Evolutionary conservation across 352 stramenopile genomes (phyloP), one percentile per base, ranked within the genome.

Genomic region (Phytophthora citrophthora): DNA sequence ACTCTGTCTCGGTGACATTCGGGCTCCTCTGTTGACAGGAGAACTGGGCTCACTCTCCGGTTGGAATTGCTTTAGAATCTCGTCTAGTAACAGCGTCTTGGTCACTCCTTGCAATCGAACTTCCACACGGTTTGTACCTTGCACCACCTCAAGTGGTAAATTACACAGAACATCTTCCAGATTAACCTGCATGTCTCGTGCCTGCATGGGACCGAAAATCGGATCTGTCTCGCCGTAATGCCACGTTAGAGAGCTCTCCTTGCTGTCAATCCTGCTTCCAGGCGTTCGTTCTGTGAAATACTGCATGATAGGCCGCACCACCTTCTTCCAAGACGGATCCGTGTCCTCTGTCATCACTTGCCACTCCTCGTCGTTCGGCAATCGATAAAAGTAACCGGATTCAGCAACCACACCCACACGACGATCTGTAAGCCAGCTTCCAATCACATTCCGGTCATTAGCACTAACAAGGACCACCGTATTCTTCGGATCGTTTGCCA

Each of bases 171-270:
- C 83, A 57, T 95, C 87, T 72, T 95, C 87, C 55, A 95, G 65
- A 51, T 95, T 88, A 15, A 95, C 86, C 61, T 94, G 87, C 87
- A 95, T 95, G 54, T 95, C 87, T 16, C 88, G 86, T 2, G 85
- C 87, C 55, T 95, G 87, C 87, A 91, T 93, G 7, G 82, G 76
- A 0, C 84, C 84, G 70, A 91, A 90, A 50, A 88, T 88, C 11
- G 81, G 76, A 52, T 94, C 85, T 6, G 83, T 88, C 26, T 91
- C 81, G 8, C 80, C 81, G 64, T 91, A 89, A 49, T 87, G 76
- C 80, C 80, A 89, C n/a, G 77, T 75, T 10, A 90, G 49, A 11
- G 79, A 87, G 45, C 74, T 84, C 48, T 90, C 79, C 46, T 85
- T 88, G 45, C 68, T 79, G 38, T 90, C 79, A 40, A 90, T 89